Evolutionary conservation across 495 filamentous ascomycete species (phyloP), one percentile per base, ranked within the genome.

Genomic region (Podospora australis): DNA sequence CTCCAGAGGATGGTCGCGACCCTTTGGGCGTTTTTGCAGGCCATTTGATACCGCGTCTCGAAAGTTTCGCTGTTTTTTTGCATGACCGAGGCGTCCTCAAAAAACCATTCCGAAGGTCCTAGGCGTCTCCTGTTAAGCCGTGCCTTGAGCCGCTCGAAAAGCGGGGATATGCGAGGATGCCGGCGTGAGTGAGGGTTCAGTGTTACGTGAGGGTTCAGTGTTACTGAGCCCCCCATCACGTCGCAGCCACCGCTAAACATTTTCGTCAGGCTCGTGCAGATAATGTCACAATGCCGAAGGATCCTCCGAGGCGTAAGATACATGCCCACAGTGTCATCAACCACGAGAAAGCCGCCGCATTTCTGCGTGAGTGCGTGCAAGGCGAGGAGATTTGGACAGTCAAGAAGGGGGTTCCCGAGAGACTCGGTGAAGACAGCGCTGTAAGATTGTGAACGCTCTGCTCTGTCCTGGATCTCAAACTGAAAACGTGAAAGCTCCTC

Each of bases 311-410:
- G 46, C 17, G 53, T 44, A 17, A n/a, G n/a, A n/a, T 20, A 38
- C 0, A 54, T 57, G n/a, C 59, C 54, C 5, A 64, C 28, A 1
- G 61, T 64, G 35, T 64, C 61, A 45, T 64, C 61, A 14, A 64
- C 56, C 4, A 54, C 45, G 9, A 64, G 46, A 2, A 43, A 11
- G 14, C 59, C 57, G 2, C 25, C 7, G 29, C 51, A 32, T 8
- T 17, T 0, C 53, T 21, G 13, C 58, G 44, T 0, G 8, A 1
- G 25, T 39, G 4, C 24, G 19, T 0, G 11, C 0, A 0, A 64
- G 34, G 42, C 53, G 21, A 24, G 61, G 61, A 4, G 44, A 44
- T 8, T 58, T 51, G 1, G 62, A 30, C 3, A 64, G n/a, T n/a
- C n/a, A n/a, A n/a, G n/a, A n/a, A n/a, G 52, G 0, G 61, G 61